Base-by-base conservation (phyloP, 1,139 yeast species). In the Suhomyces anneliseae region DNA sequence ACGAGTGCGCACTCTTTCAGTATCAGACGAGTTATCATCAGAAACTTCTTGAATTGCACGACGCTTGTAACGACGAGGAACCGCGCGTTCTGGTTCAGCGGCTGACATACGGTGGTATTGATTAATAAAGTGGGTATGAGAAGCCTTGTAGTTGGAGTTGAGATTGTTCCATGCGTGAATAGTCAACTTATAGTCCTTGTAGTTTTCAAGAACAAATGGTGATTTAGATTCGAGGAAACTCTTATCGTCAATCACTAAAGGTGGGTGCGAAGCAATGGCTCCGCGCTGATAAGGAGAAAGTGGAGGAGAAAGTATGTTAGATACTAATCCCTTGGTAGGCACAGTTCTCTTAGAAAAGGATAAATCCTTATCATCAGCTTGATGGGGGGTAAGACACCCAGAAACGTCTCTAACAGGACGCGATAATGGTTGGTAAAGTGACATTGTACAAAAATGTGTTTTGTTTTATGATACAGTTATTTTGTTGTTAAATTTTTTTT, bases 1-100 rank as follows among this genome's bases (percentile, higher is more conserved):
- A 68, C 88, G 77, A 2, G 88, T 83, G 66, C 87, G 76, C 35
- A 82, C 76, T 57, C 81, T 74, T 44, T 79, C 83, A 35, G 58
- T 54, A 10, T 49, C 45, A 27, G 61, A 62, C 4, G 67, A 54
- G 29, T 70, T 72, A 8, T 66, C 64, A 49, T 75, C 79, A 15
- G 68, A 61, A 36, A 12, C 31, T 36, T 48, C 52, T 24, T 45
- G 43, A 59, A 58, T 46, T 35, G 47, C 38, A 35, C 50, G 48
- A 27, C 56, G 54, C 47, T 51, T 53, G 41, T 46, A 47, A 27
- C 48, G 47, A n/a, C 57, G 48, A 7, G 55, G 54, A 15, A 48
- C 39, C 11, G 39, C 29, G 32, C 48, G 43, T n/a, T 45, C 48
- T 8, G 50, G 48, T 26, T 52, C 52, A n/a, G 49, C 43, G 14